A percentile compares a stretch with the other conserved stretches of the same genome.
These are phyloP conservation scores for Naematelia aurantialba DNA, from an alignment of 768 basidiomycete genomes.

Conservation along the genomic window DNA sequence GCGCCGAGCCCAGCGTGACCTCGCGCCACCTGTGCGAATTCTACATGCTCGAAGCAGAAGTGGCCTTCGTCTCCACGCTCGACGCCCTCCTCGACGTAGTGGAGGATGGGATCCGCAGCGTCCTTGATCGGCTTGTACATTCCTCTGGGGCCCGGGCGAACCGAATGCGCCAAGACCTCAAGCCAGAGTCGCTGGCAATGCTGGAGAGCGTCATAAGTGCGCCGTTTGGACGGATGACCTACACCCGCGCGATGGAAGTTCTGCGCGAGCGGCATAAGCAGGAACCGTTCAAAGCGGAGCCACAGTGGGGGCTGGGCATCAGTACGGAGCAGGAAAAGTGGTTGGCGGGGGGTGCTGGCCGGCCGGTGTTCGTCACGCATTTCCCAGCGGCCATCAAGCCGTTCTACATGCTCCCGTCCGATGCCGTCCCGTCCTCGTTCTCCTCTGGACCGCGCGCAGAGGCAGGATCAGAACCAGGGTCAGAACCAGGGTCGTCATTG, in stretches of 20 bases:
- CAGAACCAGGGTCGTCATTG: not conserved
- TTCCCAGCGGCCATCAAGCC: slow-evolving; percentile 82
- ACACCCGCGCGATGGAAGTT: slow-evolving; percentile 67
- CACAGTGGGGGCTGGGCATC: slow-evolving; percentile 67
- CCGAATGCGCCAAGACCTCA: slow-evolving; percentile 15
- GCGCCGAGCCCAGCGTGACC: slow-evolving; percentile 84
- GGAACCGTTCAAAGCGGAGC: slow-evolving; percentile 58
- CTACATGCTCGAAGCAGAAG: slow-evolving; percentile 98
- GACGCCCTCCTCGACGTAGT: slow-evolving; percentile 59
- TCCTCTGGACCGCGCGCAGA: not conserved
- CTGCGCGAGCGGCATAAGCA: slow-evolving; percentile 52
- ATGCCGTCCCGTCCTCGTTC: slow-evolving; percentile 39
- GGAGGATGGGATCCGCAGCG: slow-evolving; percentile 58
- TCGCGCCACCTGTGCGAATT: slow-evolving; percentile 93
- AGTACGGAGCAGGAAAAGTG: slow-evolving; percentile 91
- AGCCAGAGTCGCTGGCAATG: not conserved
- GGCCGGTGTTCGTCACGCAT: slow-evolving; percentile 86
- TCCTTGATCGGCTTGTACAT: slow-evolving; percentile 35
- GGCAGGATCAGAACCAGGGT: not conserved
- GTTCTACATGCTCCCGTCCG: slow-evolving; percentile 75
- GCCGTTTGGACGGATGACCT: slow-evolving; percentile 71
- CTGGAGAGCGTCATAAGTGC: slow-evolving; percentile 51
- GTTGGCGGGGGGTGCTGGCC: slow-evolving; percentile 69
- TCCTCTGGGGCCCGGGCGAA: slow-evolving; percentile 5
- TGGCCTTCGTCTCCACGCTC: slow-evolving; percentile 60